Evolutionary conservation across 352 stramenopile species (phyloP), one percentile per base, ranked within the genome.

Genomic region (Nothophytophthora sp.): DNA sequence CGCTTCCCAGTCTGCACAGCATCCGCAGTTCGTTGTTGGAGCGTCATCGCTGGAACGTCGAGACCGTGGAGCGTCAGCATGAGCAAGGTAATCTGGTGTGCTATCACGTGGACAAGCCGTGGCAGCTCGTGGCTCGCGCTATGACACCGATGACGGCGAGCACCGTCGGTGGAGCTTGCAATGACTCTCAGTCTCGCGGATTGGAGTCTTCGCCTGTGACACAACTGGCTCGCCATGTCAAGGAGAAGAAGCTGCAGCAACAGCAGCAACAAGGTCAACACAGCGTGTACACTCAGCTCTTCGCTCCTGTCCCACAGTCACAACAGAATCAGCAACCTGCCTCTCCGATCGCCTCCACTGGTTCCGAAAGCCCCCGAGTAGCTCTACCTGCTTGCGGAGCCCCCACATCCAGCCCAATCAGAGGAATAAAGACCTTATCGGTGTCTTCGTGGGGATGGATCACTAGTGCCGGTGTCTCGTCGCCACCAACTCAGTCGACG

Each of bases 1-100:
- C 63, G 5, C 46, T 72, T 1, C 52, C 58, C 7, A 83, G 71
- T 55, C 40, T 88, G 11, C 57, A 65, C 3, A 66, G 52, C 30
- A 73, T 87, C n/a, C 67, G 64, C 8, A 72, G 63, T n/a, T 64
- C 58, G 0, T 37, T 90, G 10, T 44, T 87, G 1, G 74, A 86
- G 45, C 76, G 80, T 2, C 73, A 87, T 52, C 67, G 63, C 4
- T 90, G 75, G 74, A 78, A 90, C 37, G 49, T 76, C 3, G 53
- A 62, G 12, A 50, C 60, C 9, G 63, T 64, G 3, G 43, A 66
- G 16, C 63, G 64, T 23, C 69, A 81, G 30, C 47, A 63, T 4
- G 45, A 73, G n/a, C 48, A 61, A 40, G 35, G 44, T 12, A 66
- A 32, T 36, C 24, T 29, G 12, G 43, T 48, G 0, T 68, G 63